Evolutionary conservation across 2,329 filamentous ascomycete species (phyloP).

Genomic region (Fusarium odoratissimum): DNA sequence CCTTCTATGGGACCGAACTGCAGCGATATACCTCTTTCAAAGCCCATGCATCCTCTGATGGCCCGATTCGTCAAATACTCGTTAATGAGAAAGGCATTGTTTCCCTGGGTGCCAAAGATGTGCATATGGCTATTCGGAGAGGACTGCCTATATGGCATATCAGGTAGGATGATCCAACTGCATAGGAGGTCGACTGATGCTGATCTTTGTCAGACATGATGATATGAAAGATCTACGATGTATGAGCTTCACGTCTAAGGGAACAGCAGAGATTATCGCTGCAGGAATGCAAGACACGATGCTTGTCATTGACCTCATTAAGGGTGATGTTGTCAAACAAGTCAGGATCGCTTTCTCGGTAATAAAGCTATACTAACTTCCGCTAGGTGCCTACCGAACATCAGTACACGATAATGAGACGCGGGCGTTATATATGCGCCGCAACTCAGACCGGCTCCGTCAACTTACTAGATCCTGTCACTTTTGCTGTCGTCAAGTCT

Average conservation of each 20-base stretch:
- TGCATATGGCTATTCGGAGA: constrained; percentile 88
- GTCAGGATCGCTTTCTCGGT: constrained; percentile 48
- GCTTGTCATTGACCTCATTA: constrained; percentile 78
- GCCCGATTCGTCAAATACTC: constrained; percentile 85
- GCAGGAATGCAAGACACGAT: constrained; percentile 89
- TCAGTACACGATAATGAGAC: constrained; percentile 92
- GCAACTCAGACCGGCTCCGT: constrained; percentile 86
- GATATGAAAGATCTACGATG: constrained; percentile 90
- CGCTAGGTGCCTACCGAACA: constrained; percentile 74
- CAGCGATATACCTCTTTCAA: constrained; percentile 92
- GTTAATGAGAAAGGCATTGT: constrained; percentile 93
- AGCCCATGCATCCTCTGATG: constrained; percentile 78
- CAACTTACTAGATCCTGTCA: constrained; percentile 85
- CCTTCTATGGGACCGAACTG: constrained; percentile 87
- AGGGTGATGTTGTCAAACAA: constrained; percentile 78
- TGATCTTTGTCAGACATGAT: constrained; percentile 62
- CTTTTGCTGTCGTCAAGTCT: constrained; percentile 81
- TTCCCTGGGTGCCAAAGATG: constrained; percentile 81
- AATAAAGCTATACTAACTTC: constrained; percentile 45
- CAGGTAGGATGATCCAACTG: constrained; percentile 61
- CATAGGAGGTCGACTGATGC: neutral
- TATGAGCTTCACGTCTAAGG: constrained; percentile 94
- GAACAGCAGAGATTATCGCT: constrained; percentile 83
- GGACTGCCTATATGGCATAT: constrained; percentile 92
- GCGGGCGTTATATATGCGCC: constrained; percentile 89